A percentile compares a stretch with the other conserved stretches of the same genome.
phyloP scores from a whole-genome alignment of 306 rosid genomes.

The Ammopiptanthus mongolicus region DNA sequence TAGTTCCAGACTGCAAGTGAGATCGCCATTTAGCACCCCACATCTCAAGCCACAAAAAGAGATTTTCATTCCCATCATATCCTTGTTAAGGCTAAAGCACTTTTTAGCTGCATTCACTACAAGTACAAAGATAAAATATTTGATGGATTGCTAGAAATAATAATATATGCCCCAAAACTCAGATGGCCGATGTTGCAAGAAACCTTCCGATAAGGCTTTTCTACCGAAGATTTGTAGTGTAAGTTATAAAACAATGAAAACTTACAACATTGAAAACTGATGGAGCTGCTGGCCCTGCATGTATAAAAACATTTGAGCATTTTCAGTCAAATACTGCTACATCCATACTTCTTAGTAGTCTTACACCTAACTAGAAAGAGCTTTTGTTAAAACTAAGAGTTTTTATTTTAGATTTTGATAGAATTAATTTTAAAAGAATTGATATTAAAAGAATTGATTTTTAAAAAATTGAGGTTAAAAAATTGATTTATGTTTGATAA shows the following conservation, averaged over 20 bases:
- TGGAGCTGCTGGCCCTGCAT: slow-evolving; percentile 97
- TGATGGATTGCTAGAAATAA: not conserved
- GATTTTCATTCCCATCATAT: not conserved
- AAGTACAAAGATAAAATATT: not conserved
- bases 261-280: slow-evolving; percentile 87
- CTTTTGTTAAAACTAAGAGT: not conserved
- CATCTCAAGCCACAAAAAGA: not conserved
- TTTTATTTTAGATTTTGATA: too few relatives aligned
- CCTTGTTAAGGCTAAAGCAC: not conserved
- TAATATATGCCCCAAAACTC: not conserved
- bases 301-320: slow-evolving; percentile 14
- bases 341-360: not conserved
- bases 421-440: too few relatives aligned
- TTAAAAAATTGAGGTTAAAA: too few relatives aligned
- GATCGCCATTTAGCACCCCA: not conserved
- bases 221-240: not conserved
- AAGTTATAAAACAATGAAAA: slow-evolving; percentile 3
- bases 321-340: slow-evolving; percentile 11
- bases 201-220: not conserved
- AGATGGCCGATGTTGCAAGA: not conserved
- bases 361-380: not conserved
- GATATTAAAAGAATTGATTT: too few relatives aligned
- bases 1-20: slow-evolving; percentile 6
- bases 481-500: too few relatives aligned
- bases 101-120: not conserved